Evolutionary conservation across 192 early-diverging fungal genomes (phyloP), one percentile per base, ranked within the genome.

Genomic region (Linnemannia zychae): DNA sequence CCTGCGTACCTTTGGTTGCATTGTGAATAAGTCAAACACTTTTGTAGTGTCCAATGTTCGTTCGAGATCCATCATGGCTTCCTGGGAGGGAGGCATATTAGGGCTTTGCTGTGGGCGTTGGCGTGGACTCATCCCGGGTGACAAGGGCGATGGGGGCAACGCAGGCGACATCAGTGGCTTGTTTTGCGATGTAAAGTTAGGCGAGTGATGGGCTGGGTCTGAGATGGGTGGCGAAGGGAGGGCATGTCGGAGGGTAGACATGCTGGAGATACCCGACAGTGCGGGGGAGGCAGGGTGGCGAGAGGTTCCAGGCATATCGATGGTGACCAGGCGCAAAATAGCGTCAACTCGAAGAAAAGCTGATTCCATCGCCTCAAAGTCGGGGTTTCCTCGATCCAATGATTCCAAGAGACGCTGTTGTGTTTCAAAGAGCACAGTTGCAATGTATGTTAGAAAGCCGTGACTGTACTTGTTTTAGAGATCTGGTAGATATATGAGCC

Each of bases 21-120:
- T 89, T 3, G 88, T 87, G 74, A 90, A 90, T 22, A 92, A 72
- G 78, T 92, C 91, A 16, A 86, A 71, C 31, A 81, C 87, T 65
- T 74, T 88, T 20, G 86, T 71, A 6, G 84, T 76, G 60, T 92
- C 90, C 1, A 92, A 73, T 22, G 84, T 70, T 11, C 37, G 60
- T 63, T 92, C 89, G 44, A 92, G 52, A 15, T 82, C 83, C 48
- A 71, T 18, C 76, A 90, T 78, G 13, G 72, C 71, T 7, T 67
- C 72, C 33, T 50, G 70, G 4, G 72, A 67, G 9, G 50, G 70
- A 20, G 75, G 34, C 38, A 71, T 69, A 31, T 69, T 67, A 2
- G 22, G 34, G 44, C 36, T 72, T 9, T 37, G 75, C 36, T 67
- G 66, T 24, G 75, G 84, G n/a, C 49, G 66, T 17, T 60, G 40